These are phyloP conservation scores for Pleurotus pulmonarius DNA, from an alignment of 768 basidiomycete species.

Conservation along the genomic window DNA sequence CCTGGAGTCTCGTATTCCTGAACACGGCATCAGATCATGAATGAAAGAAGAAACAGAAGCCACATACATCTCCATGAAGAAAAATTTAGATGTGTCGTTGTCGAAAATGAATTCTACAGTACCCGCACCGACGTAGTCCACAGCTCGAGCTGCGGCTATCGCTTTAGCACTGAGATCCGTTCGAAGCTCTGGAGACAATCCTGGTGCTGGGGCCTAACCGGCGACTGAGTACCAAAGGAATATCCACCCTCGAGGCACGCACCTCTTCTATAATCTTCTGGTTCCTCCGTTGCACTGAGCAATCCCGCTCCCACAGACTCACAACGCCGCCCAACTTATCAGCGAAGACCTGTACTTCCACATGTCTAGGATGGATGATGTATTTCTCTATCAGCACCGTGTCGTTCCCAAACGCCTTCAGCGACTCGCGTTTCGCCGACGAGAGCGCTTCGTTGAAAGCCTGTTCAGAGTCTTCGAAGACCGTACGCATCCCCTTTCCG, in stretches of 20 bases:
- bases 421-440: constrained; percentile 86
- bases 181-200: constrained; percentile 73
- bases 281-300: constrained; percentile 86
- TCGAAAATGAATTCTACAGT: constrained; percentile 98
- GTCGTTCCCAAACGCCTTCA: constrained; percentile 85
- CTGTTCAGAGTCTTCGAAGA: constrained; percentile 42
- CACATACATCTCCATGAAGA: constrained; percentile 92
- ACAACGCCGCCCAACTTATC: constrained; percentile 77
- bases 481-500: constrained; percentile 93
- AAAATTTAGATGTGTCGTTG: constrained; percentile 82
- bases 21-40: not conserved
- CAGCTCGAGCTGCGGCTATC: constrained; percentile 88
- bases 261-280: constrained; percentile 96
- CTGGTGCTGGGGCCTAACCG: constrained; percentile 83
- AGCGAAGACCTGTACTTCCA: constrained; percentile 94
- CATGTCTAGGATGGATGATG: constrained; percentile 81
- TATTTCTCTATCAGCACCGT: constrained; percentile 88
- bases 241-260: constrained; percentile 7
- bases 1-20: constrained; percentile 84
- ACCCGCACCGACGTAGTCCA: constrained; percentile 87
- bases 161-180: constrained; percentile 83
- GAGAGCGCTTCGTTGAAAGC: constrained; percentile 78
- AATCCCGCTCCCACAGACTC: constrained; percentile 96
- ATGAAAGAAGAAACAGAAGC: not conserved
- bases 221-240: not conserved